Evolutionary conservation across 2,329 filamentous ascomycete species (phyloP).

Genomic region (Incumbomyces lentus): DNA sequence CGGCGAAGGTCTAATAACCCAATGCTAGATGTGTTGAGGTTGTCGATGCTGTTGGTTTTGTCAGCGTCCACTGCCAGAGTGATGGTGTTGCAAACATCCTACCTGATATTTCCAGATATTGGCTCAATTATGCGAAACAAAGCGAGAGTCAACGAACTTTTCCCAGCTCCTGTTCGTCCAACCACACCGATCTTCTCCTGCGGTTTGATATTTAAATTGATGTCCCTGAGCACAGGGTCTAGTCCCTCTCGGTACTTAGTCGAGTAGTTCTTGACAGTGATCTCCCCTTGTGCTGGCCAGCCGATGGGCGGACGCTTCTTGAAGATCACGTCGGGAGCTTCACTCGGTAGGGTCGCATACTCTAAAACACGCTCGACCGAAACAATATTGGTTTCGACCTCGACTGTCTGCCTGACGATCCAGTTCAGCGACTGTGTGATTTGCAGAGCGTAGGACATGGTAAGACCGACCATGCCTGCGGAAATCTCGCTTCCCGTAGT

Average conservation of each 20-base stretch:
- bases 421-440: conserved; percentile 97
- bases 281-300: conserved; percentile 82
- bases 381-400: conserved; percentile 99
- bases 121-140: conserved; percentile 95
- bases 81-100: conserved; percentile 13
- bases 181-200: conserved; percentile 98
- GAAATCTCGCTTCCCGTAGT: conserved; percentile 53
- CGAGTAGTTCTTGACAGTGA: conserved; percentile 89
- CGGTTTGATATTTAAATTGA: conserved; percentile 84
- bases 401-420: conserved; percentile 96
- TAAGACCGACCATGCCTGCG: conserved; percentile 73
- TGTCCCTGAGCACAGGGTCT: conserved; percentile 84
- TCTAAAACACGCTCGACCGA: conserved; percentile 96
- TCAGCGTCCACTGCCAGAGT: neutral
- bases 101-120: conserved; percentile 61
- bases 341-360: conserved; percentile 81
- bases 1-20: conserved; percentile 80
- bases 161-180: conserved; percentile 88
- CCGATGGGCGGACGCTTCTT: conserved; percentile 75
- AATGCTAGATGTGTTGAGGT: conserved; percentile 78
- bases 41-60: conserved; percentile 56
- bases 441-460: conserved; percentile 94
- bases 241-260: conserved; percentile 83
- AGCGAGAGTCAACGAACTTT: conserved; percentile 84
- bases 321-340: conserved; percentile 88